Conservation (phyloP, 2,329 filamentous ascomycete species). For the Stromatinia cepivora region DNA sequence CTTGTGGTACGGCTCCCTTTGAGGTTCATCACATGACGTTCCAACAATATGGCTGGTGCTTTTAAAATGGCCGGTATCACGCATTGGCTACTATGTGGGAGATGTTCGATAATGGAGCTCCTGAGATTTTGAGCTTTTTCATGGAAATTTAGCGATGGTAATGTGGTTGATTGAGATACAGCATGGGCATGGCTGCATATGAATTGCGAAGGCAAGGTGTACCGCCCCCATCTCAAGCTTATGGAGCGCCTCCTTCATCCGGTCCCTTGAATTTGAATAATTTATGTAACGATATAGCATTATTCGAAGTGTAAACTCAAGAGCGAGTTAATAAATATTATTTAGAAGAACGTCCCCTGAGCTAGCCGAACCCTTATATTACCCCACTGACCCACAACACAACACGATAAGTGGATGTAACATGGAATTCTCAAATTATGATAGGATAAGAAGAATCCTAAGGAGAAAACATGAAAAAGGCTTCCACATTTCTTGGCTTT, state of each 20-base stretch:
- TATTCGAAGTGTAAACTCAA: not conserved
- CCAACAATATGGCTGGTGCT: no score
- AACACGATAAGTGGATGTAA: not conserved
- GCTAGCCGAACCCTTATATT: slow-evolving; percentile 5
- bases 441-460: not conserved
- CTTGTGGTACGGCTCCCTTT: no score
- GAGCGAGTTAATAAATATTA: not conserved
- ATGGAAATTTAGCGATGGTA: not conserved
- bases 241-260: no score
- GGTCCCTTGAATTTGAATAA: not conserved
- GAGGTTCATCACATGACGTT: no score
- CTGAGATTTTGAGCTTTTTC: not conserved
- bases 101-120: not conserved
- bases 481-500: not conserved
- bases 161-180: not conserved
- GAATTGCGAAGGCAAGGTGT: not conserved
- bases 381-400: slow-evolving; percentile 2
- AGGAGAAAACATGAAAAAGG: no score
- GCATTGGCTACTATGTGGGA: not conserved
- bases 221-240: not conserved
- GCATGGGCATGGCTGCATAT: not conserved
- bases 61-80: not conserved
- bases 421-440: not conserved
- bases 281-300: not conserved
- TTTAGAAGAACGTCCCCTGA: slow-evolving; percentile 9